phyloP scores from a whole-genome alignment of 2,329 filamentous ascomycete species.

The Beauveria australis region DNA sequence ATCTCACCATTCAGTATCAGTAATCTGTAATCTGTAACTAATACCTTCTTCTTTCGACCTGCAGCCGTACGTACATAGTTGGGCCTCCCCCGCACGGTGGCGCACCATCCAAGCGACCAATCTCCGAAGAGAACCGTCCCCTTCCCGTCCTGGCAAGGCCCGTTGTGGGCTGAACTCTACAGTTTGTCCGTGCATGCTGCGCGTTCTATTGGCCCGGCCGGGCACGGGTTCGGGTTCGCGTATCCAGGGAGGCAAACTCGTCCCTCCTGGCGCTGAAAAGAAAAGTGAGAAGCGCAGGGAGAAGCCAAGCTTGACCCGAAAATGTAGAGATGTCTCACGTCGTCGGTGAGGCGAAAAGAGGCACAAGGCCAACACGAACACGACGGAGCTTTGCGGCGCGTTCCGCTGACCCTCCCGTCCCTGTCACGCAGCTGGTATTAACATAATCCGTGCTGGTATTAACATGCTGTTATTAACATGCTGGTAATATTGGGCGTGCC shows the following conservation, averaged over 20 bases:
- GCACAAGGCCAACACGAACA: not conserved
- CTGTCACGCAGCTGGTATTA: not conserved
- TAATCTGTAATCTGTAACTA: no score
- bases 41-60: not conserved
- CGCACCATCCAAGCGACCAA: constrained; percentile 1
- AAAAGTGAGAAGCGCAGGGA: not conserved
- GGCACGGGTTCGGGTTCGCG: not conserved
- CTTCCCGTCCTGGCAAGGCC: constrained; percentile 1
- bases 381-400: not conserved
- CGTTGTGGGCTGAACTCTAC: not conserved
- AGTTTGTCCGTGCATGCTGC: not conserved
- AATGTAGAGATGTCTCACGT: not conserved
- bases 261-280: not conserved
- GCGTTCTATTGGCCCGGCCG: not conserved
- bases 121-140: constrained; percentile 1
- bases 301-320: not conserved
- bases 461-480: no score
- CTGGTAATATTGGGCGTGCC: not conserved
- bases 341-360: not conserved
- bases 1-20: not conserved
- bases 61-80: not conserved
- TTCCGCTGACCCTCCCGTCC: no score
- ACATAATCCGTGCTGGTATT: not conserved
- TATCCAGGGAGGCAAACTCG: not conserved
- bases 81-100: not conserved